Percentiles rank a stretch among this genome's conserved stretches.
Evolutionary conservation across 352 stramenopile species (phyloP).

Genomic region (Elongisporangium undulatum): DNA sequence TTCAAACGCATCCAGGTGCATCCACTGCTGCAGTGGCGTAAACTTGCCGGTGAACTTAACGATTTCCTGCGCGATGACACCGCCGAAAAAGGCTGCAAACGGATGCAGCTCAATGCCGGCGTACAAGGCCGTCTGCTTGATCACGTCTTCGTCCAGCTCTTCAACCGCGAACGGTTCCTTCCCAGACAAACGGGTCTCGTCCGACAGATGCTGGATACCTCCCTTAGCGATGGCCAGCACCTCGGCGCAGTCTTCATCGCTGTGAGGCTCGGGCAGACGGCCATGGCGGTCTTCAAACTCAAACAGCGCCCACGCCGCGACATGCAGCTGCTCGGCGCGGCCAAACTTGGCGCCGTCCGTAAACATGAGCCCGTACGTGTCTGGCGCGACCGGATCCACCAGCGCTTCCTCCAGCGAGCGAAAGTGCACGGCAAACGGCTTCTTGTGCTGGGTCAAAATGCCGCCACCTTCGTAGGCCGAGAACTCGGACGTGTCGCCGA

Average conservation of each 20-base stretch:
- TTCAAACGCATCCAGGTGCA: conserved; percentile 82
- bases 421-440: conserved; percentile 70
- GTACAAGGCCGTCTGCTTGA: conserved; percentile 52
- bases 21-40: conserved; percentile 78
- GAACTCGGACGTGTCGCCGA: conserved; percentile 79
- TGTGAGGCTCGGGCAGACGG: conserved; percentile 56
- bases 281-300: conserved; percentile 76
- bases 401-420: conserved; percentile 74
- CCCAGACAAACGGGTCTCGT: conserved; percentile 37
- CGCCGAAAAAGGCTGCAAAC: conserved; percentile 77
- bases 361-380: conserved; percentile 82
- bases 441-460: conserved; percentile 82
- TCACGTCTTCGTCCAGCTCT: conserved; percentile 65
- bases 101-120: conserved; percentile 73
- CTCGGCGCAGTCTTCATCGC: conserved; percentile 54
- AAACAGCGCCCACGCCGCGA: conserved; percentile 71
- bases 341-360: conserved; percentile 86
- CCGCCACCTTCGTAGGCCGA: conserved; percentile 76
- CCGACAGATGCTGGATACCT: conserved; percentile 63
- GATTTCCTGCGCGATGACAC: conserved; percentile 81
- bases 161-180: conserved; percentile 61
- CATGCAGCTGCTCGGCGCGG: conserved; percentile 76
- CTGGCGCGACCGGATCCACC: conserved; percentile 53
- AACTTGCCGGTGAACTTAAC: conserved; percentile 89
- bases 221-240: conserved; percentile 62